Evolutionary conservation across 306 rosid genomes (phyloP).

Genomic region (Echinosophora koreensis): DNA sequence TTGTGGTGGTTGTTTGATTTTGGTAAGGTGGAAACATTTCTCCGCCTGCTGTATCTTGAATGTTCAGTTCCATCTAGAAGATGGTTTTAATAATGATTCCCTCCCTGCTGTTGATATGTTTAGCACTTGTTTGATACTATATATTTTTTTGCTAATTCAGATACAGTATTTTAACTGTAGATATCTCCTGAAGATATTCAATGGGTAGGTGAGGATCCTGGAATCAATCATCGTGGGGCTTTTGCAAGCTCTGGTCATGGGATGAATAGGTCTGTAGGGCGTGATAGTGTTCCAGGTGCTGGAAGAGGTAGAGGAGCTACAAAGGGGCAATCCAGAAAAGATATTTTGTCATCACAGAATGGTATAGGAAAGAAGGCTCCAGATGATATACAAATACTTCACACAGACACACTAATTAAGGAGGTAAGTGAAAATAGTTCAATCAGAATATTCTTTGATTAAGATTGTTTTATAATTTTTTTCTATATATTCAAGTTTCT

Average conservation of each 20-base stretch:
- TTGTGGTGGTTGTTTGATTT: slow-evolving; percentile 35
- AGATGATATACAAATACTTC: slow-evolving; percentile 82
- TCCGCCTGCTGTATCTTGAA: slow-evolving; percentile 22
- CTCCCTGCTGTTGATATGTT: slow-evolving; percentile 42
- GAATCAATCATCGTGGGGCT: slow-evolving; percentile 76
- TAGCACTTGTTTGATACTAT: slow-evolving; percentile 22
- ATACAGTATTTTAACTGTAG: slow-evolving; percentile 63
- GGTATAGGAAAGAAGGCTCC: slow-evolving; percentile 83
- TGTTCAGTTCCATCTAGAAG: slow-evolving; percentile 19
- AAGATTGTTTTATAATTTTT: slow-evolving; percentile 18
- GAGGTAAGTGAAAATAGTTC: slow-evolving; percentile 63
- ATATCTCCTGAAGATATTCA: slow-evolving; percentile 91
- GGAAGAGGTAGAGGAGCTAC: slow-evolving; percentile 92
- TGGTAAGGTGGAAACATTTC: slow-evolving; percentile 7
- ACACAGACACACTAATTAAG: slow-evolving; percentile 84
- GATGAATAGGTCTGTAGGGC: slow-evolving; percentile 72
- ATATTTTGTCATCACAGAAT: slow-evolving; percentile 75
- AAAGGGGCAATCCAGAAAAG: slow-evolving; percentile 81
- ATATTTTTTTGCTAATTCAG: slow-evolving; percentile 52
- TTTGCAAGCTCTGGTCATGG: slow-evolving; percentile 76
- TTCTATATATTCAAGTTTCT: slow-evolving; percentile 17
- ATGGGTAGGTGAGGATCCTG: slow-evolving; percentile 94
- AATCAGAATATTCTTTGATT: slow-evolving; percentile 10
- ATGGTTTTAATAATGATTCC: slow-evolving; percentile 22
- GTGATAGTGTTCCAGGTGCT: slow-evolving; percentile 62